Evolutionary conservation across 345 rosid species (phyloP).

Genomic region (Garcia nutans): DNA sequence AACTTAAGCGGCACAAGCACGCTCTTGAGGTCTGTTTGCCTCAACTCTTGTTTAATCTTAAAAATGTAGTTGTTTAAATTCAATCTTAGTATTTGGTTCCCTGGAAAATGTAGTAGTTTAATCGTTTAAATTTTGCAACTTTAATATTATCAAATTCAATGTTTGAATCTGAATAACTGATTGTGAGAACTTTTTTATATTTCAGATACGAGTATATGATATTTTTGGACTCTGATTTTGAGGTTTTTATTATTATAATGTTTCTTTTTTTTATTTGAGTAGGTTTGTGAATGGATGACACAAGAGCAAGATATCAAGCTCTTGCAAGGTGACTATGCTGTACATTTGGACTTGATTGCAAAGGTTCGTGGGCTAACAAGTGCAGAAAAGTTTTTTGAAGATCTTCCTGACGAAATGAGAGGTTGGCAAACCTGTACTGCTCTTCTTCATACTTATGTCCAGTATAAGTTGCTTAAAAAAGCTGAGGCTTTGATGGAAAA

Average conservation of each 20-base stretch:
- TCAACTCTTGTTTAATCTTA: background rate
- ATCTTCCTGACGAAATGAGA: constrained; percentile 70
- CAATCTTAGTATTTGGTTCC: too few species aligned
- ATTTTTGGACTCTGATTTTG: background rate
- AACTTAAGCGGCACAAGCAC: constrained; percentile 78
- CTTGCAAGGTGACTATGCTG: constrained; percentile 81
- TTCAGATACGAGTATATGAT: too few species aligned
- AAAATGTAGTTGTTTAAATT: too few species aligned
- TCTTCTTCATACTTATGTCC: constrained; percentile 80
- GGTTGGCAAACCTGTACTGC: constrained; percentile 61
- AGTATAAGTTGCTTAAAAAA: constrained; percentile 49
- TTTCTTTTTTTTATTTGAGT: background rate
- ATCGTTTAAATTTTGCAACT: too few species aligned
- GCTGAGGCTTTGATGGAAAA: constrained; percentile 79
- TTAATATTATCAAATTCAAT: too few species aligned
- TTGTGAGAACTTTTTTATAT: too few species aligned
- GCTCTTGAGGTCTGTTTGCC: constrained; percentile 65
- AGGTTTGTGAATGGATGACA: constrained; percentile 97
- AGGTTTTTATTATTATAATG: background rate
- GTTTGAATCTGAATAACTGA: too few species aligned
- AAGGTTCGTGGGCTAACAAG: constrained; percentile 77
- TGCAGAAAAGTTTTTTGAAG: constrained; percentile 91
- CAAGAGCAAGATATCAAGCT: constrained; percentile 66
- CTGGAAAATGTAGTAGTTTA: too few species aligned
- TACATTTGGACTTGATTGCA: constrained; percentile 79